Conservation (phyloP, 495 filamentous ascomycete species). For the Aspergillus funiculosus region DNA sequence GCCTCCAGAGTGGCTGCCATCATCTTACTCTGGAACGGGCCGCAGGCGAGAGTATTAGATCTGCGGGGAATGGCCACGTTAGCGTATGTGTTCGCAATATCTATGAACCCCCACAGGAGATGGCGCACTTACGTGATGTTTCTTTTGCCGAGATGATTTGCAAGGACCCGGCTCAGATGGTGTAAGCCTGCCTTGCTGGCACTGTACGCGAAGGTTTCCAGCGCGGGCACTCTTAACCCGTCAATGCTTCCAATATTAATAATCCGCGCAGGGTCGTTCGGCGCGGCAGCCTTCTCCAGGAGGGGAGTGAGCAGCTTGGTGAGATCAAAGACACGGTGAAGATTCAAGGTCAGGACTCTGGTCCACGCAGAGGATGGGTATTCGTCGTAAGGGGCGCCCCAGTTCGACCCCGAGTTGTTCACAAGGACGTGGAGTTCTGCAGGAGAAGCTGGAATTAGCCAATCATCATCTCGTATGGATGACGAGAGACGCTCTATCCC, state of each 20-base stretch:
- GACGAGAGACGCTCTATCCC: no score
- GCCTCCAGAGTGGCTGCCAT: slow-evolving; percentile 64
- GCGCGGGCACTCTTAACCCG: slow-evolving; percentile 56
- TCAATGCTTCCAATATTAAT: slow-evolving; percentile 74
- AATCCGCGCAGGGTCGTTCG: slow-evolving; percentile 54
- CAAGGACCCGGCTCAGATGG: slow-evolving; percentile 68
- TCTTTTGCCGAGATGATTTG: slow-evolving; percentile 61
- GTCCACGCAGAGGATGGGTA: slow-evolving; percentile 66
- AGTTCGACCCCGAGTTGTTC: slow-evolving; percentile 74
- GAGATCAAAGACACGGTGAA: slow-evolving; percentile 73
- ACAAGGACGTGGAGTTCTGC: slow-evolving; percentile 66
- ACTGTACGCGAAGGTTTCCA: slow-evolving; percentile 75
- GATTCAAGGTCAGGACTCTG: slow-evolving; percentile 71
- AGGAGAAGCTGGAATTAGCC: background rate
- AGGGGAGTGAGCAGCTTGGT: slow-evolving; percentile 69
- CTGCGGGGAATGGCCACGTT: slow-evolving; percentile 16
- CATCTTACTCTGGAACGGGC: slow-evolving; percentile 80
- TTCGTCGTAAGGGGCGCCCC: slow-evolving; percentile 61
- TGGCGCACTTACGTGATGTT: slow-evolving; percentile 54
- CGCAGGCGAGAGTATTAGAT: slow-evolving; percentile 67
- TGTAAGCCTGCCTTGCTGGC: slow-evolving; percentile 68
- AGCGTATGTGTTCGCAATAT: background rate
- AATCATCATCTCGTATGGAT: background rate
- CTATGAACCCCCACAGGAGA: background rate
- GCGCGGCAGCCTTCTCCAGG: slow-evolving; percentile 50